phyloP scores from a whole-genome alignment of 345 rosid species.

The Moricandia arvensis region DNA sequence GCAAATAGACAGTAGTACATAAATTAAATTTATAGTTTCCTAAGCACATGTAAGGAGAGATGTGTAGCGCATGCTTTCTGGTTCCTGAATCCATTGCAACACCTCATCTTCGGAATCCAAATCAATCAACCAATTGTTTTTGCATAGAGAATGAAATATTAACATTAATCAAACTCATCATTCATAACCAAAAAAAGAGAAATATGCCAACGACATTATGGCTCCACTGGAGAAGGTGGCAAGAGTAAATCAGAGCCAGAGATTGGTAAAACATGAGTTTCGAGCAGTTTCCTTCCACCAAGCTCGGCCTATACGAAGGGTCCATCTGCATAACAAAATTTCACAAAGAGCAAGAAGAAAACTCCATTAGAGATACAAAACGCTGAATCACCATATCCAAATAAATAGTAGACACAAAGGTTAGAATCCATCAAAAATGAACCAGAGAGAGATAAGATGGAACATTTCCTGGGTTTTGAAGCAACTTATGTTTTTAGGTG shows the following conservation, averaged over 20 bases:
- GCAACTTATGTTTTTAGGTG: background rate
- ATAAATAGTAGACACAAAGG: background rate
- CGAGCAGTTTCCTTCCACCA: slow-evolving; percentile 39
- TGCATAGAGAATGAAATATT: slow-evolving; percentile 41
- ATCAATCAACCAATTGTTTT: slow-evolving; percentile 91
- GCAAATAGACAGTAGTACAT: background rate
- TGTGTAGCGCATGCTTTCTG: no score
- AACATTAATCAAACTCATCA: background rate
- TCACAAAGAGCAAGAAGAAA: background rate
- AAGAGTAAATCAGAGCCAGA: slow-evolving; percentile 82
- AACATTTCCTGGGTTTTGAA: background rate
- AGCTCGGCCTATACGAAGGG: slow-evolving; percentile 80
- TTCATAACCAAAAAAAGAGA: background rate
- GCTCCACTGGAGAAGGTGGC: slow-evolving; percentile 94
- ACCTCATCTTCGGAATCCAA: slow-evolving; percentile 85
- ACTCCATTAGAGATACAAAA: background rate
- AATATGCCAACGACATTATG: slow-evolving; percentile 84
- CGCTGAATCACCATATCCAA: background rate
- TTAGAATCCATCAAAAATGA: background rate
- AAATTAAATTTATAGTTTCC: background rate
- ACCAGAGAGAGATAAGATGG: background rate
- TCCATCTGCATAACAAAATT: slow-evolving; percentile 50
- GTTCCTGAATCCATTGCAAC: slow-evolving; percentile 64
- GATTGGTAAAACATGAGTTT: slow-evolving; percentile 43
- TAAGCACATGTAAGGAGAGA: slow-evolving; percentile 66